These are phyloP conservation scores for Claviceps monticola DNA, from an alignment of 2,329 filamentous ascomycete genomes.

Conservation along the genomic window DNA sequence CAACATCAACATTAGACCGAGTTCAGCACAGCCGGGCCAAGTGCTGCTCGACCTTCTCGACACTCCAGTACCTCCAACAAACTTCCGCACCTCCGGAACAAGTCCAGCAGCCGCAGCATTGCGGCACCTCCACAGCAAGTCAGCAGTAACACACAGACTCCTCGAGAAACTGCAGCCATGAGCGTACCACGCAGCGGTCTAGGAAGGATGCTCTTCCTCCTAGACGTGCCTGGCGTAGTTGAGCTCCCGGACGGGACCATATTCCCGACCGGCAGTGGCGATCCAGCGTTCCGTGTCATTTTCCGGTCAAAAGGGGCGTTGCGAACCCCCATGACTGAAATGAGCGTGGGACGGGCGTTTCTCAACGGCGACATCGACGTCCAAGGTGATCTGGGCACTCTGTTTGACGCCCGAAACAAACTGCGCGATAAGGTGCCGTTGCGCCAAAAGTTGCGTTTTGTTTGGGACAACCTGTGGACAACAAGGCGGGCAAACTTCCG, in stretches of 20 bases:
- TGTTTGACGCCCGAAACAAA: not conserved
- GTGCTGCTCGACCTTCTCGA: no score
- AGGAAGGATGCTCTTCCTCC: not conserved
- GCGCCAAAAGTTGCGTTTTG: conserved; percentile 1
- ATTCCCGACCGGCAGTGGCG: not conserved
- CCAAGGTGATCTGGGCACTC: not conserved
- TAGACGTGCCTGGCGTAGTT: not conserved
- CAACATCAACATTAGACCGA: no score
- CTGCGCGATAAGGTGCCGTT: conserved; percentile 1
- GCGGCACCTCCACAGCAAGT: not conserved
- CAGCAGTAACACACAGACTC: not conserved
- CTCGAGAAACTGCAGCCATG: not conserved
- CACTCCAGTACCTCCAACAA: no score
- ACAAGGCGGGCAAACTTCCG: not conserved
- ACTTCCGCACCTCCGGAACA: no score
- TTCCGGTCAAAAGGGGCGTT: not conserved
- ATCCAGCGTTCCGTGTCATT: not conserved
- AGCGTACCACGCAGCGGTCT: not conserved
- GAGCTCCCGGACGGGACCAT: conserved; percentile 1
- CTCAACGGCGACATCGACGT: conserved; percentile 2
- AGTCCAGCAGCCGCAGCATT: no score
- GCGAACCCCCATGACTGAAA: not conserved
- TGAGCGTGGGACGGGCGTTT: conserved; percentile 1
- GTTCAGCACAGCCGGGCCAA: no score
- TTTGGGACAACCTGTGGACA: not conserved